Evolutionary conservation across 2,329 filamentous ascomycete species (phyloP), one percentile per base, ranked within the genome.

Genomic region (Sclerotinia trifoliorum): DNA sequence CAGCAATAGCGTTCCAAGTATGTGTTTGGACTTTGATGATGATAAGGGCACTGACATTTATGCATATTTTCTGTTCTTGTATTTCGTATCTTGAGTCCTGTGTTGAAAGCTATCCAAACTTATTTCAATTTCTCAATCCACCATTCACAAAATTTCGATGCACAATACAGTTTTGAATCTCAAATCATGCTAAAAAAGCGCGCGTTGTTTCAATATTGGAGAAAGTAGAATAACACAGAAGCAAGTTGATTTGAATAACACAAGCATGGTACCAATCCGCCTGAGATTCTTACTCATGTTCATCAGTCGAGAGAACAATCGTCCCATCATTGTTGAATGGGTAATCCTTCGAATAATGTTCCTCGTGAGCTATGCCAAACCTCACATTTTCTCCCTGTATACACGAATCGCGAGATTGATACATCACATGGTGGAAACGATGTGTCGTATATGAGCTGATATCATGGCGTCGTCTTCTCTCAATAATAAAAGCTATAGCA

Each of bases 321-420:
- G 26, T 44, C 3, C 32, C 65, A 44, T 67, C 65, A 44, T 62
- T 29, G 39, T 67, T 61, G 32, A 61, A 67, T 52, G 56, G 44
- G 15, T 67, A 44, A 15, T 67, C 65, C 13, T 44, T 35, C n/a
- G 32, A 67, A 54, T 67, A 67, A 8, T 29, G 24, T 13, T 62
- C 56, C 46, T 44, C 55, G 19, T 60, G 55, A 32, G 46, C 65
- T 52, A 67, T 67, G 11, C 65, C 65, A 39, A 39, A 13, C 10
- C 39, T 39, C 10, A 39, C 39, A 54, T 67, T 67, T 26, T 67
- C 65, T 10, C 57, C 55, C 21, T 61, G 56, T 7, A 62, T 17
- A 51, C 46, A 62, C 15, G 46, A 62, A 62, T 39, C 8, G 46
- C 21, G 44, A 39, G 58, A 62, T 39, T 62, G 58, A 39, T 62